phyloP scores from a whole-genome alignment of 176 grass and related monocot species.

The Oryza meyeriana region DNA sequence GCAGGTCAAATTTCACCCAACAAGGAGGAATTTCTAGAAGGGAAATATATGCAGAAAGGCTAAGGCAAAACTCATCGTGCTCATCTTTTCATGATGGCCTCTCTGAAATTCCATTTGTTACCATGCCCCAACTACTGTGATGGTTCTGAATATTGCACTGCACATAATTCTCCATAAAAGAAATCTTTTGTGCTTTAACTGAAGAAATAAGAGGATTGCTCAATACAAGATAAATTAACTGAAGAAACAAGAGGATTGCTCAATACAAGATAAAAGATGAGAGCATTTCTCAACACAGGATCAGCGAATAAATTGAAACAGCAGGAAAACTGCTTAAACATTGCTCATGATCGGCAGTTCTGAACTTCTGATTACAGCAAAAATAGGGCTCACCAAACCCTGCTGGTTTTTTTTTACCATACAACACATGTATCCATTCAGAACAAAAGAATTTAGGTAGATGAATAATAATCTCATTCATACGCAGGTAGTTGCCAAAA shows the following conservation, averaged over 20 bases:
- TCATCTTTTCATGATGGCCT: too few species aligned
- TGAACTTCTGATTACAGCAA: background rate
- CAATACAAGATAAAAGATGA: background rate
- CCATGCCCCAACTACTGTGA: background rate
- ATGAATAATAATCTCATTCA: slow-evolving; percentile 1
- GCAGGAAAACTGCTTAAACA: background rate
- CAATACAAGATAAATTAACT: background rate
- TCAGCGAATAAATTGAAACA: background rate
- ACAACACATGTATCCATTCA: background rate
- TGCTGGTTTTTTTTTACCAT: background rate
- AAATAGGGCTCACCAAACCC: background rate
- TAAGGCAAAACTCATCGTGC: too few species aligned
- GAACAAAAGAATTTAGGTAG: slow-evolving; percentile 15
- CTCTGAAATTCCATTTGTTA: too few species aligned
- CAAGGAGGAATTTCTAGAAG: too few species aligned
- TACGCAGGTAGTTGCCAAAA: slow-evolving; percentile 3
- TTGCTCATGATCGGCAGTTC: background rate
- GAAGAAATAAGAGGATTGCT: background rate
- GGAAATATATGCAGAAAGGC: too few species aligned
- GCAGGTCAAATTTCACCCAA: too few species aligned
- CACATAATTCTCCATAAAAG: background rate
- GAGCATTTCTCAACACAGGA: background rate
- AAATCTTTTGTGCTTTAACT: too few species aligned
- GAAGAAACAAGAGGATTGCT: too few species aligned
- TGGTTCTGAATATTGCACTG: background rate